phyloP scores from a whole-genome alignment of 352 stramenopile genomes.

The Pythium utonaiense region DNA sequence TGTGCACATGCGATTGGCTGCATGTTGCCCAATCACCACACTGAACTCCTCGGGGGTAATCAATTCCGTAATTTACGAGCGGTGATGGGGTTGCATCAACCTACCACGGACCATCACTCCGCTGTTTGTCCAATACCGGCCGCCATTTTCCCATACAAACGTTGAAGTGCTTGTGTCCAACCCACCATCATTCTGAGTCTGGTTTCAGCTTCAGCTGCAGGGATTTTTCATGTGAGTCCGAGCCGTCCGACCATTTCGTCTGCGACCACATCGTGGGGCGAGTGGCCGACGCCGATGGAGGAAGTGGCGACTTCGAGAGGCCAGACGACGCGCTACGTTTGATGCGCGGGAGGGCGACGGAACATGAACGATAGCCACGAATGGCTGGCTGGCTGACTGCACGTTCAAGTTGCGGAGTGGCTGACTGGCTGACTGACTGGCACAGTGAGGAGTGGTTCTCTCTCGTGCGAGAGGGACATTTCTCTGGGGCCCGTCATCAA shows the following conservation, averaged over 20 bases:
- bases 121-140: constrained; percentile 10
- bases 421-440: too few species aligned
- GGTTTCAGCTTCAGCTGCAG: constrained; percentile 17
- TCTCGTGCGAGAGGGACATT: too few species aligned
- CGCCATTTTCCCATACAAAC: constrained; percentile 16
- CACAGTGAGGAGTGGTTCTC: too few species aligned
- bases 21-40: constrained; percentile 4
- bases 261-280: not conserved
- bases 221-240: constrained; percentile 14
- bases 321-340: not conserved
- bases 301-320: not conserved
- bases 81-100: constrained; percentile 21
- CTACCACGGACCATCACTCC: constrained; percentile 21
- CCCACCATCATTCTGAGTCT: constrained; percentile 24
- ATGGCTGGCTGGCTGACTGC: not conserved
- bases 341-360: not conserved
- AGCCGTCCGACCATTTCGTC: not conserved
- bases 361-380: not conserved
- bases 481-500: too few species aligned
- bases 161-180: constrained; percentile 26
- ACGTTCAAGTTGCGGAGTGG: too few species aligned
- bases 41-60: not conserved
- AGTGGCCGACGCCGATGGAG: not conserved
- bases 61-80: constrained; percentile 4
- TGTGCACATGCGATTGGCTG: constrained; percentile 18